phyloP scores from a whole-genome alignment of 1,284 basidiomycete genomes.

The Pascua guehoae region DNA sequence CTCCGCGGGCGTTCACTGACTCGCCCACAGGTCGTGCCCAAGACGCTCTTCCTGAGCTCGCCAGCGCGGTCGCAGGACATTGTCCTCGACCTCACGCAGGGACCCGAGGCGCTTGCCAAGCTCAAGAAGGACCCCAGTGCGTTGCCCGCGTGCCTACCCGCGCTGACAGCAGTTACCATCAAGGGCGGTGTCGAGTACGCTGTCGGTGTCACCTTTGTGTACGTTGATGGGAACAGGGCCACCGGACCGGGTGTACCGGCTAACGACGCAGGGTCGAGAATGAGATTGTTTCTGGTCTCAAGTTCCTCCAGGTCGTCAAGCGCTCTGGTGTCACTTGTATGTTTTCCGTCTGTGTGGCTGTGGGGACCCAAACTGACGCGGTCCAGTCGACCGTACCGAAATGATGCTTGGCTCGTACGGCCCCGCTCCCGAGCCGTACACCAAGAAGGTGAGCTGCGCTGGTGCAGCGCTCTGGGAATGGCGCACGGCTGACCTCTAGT shows the following conservation, averaged over 20 bases:
- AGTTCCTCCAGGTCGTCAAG: constrained; percentile 56
- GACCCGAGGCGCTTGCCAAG: constrained; percentile 46
- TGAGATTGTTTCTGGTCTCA: constrained; percentile 55
- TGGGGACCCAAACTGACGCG: constrained; percentile 1
- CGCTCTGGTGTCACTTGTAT: constrained; percentile 46
- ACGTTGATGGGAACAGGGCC: constrained; percentile 6
- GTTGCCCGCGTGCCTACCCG: constrained; percentile 2
- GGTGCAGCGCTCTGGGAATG: background rate
- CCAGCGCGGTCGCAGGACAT: constrained; percentile 49
- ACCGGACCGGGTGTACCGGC: background rate
- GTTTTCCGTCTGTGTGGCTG: constrained; percentile 30
- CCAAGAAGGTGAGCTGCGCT: constrained; percentile 48
- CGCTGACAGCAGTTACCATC: constrained; percentile 44
- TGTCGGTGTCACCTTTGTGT: constrained; percentile 53
- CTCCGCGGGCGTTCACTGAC: background rate
- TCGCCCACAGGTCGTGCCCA: constrained; percentile 38
- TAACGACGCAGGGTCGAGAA: constrained; percentile 42
- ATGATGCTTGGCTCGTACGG: constrained; percentile 56
- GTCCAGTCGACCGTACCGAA: constrained; percentile 41
- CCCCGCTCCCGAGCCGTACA: constrained; percentile 46
- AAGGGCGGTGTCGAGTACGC: constrained; percentile 58
- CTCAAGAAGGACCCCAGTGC: constrained; percentile 54
- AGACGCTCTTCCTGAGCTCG: constrained; percentile 52
- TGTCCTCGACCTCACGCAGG: constrained; percentile 51
- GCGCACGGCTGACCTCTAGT: constrained; percentile 27